These are phyloP conservation scores for Lolium rigidum DNA, from an alignment of 176 grass and related monocot genomes.

Conservation along the genomic window DNA sequence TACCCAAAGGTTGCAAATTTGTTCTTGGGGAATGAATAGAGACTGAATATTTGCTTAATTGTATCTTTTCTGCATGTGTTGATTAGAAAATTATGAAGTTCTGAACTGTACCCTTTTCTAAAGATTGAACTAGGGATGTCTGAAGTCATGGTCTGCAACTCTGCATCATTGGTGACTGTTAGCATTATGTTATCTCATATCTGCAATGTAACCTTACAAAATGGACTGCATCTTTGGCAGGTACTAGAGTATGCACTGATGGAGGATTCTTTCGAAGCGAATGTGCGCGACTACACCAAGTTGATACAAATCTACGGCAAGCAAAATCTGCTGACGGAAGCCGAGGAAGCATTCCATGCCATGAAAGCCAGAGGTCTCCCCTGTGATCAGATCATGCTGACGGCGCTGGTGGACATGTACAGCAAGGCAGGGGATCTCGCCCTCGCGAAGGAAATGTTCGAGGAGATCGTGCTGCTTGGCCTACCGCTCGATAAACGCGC, in stretches of 20 bases:
- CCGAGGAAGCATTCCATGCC: conserved; percentile 61
- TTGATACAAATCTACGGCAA: conserved; percentile 73
- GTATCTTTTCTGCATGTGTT: background rate
- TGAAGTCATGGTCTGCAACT: background rate
- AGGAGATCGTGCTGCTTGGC: conserved; percentile 73
- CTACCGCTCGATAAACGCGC: conserved; percentile 68
- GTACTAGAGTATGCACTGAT: conserved; percentile 69
- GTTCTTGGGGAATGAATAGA: background rate
- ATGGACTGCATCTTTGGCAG: conserved; percentile 32
- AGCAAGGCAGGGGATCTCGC: conserved; percentile 18
- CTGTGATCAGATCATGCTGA: conserved; percentile 69
- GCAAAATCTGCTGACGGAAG: conserved; percentile 72
- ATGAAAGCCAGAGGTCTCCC: conserved; percentile 79
- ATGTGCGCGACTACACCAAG: conserved; percentile 82
- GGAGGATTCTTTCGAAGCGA: conserved; percentile 78
- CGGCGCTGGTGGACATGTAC: conserved; percentile 13
- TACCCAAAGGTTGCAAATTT: background rate
- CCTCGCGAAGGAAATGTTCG: conserved; percentile 46
- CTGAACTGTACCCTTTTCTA: background rate
- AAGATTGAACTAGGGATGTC: background rate
- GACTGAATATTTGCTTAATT: background rate
- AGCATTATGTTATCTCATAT: background rate
- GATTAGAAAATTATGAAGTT: background rate
- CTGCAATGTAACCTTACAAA: background rate
- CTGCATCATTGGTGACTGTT: background rate